Base-by-base conservation (phyloP, 2,329 filamentous ascomycete species). In the Paraphoma sp. region DNA sequence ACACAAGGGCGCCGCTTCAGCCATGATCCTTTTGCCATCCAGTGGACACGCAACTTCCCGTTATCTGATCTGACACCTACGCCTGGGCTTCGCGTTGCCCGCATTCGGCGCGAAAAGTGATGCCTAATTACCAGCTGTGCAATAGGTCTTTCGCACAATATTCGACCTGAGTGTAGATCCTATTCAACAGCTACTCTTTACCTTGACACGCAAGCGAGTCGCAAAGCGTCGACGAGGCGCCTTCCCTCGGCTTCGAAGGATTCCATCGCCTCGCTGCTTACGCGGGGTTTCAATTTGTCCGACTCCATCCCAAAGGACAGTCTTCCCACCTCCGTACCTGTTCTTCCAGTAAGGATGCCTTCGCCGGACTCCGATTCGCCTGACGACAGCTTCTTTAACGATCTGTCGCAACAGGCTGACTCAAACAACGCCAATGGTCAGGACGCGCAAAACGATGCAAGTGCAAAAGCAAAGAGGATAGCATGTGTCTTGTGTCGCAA, bases 401-500 rank as follows among this genome's bases (percentile, higher is more conserved):
- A 86, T 59, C 78, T 84, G 45, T 80, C 81, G 4, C 82, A 82
- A 68, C 75, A 76, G 65, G 71, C 61, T 46, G 71, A 74, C 69
- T 64, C 63, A 66, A 77, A 46, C 72, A 78, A 56, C 67, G 73
- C 58, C 64, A 71, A 75, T 51, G 70, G 74, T 53, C 79, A 80
- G 56, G 80, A 82, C 57, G 76, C 76, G 54, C 71, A 78, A 42
- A 75, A 77, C 59, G 83, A 84, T 65, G 70, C 71, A 40, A 57
- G 75, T 4, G 74, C 75, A 10, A 82, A 81, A 60, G 69, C 75
- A n/a, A 98, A 98, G 82, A 87, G 94, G 65, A 90, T 98, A 69
- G 95, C 95, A 38, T 99, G 95, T 76, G 91, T 97, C 72, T 88
- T 98, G 60, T 99, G 95, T 75, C 85, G 94, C 69, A 95, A 93